Evolutionary conservation across 2,329 filamentous ascomycete genomes (phyloP), one percentile per base, ranked within the genome.

Genomic region (Neonectria sp.): DNA sequence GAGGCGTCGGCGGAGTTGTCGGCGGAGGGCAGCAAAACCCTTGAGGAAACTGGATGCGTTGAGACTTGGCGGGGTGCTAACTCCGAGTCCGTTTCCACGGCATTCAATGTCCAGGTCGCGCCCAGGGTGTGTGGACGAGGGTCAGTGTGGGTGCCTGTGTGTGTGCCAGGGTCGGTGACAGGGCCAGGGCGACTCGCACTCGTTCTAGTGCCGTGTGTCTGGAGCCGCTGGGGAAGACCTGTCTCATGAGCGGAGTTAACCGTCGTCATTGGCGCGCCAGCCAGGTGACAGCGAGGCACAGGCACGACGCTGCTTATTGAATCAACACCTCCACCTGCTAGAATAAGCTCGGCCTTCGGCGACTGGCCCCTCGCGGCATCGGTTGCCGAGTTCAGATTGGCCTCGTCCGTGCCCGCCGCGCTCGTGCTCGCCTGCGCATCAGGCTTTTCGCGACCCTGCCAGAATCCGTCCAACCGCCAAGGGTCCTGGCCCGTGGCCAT

Each of bases 221-320:
- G 40, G 55, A 57, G 66, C 52, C 51, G 43, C 63, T 70, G 69
- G 68, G 65, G 53, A 69, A 69, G 35, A 59, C 55, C 43, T 56
- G 67, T 70, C 73, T 67, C 73, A 74, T 74, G 73, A 68, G 70
- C 57, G 55, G 43, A 61, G 55, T 59, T 21, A 13, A 21, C 59
- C 43, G 46, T 55, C 51, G 56, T 74, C 68, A 75, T 75, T 76
- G 73, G 73, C 59, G 73, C 72, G 73, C 73, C 65, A 75, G 70
- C 55, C 70, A 55, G 55, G 61, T 45, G 40, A 45, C 58, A 60
- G 67, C 40, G 68, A 67, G 64, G 70, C 71, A 74, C 63, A 59
- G 69, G 43, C 63, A 25, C 62, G 58, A 5, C 25, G 56, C 35
- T 65, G 69, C 68, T 74, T 68, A 71, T 67, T 68, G 72, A 71